Percentiles rank a stretch among this genome's conserved stretches.
phyloP scores from a whole-genome alignment of 1,139 yeast genomes.

The Scheffersomyces insectosa region DNA sequence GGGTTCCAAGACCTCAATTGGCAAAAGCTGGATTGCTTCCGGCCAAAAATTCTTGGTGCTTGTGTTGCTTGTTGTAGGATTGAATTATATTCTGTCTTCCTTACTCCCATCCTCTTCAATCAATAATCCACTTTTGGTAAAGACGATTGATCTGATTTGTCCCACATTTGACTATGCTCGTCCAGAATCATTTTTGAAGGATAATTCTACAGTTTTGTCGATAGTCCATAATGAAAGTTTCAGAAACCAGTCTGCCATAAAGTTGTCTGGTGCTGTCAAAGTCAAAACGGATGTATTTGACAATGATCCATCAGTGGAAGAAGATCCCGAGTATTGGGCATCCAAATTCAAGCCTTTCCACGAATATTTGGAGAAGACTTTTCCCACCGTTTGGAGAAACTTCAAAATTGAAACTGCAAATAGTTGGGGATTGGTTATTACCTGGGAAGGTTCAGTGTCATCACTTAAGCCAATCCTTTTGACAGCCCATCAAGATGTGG shows the following conservation, averaged over 20 bases:
- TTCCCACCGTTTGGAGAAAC: constrained; percentile 5
- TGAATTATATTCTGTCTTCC: no score
- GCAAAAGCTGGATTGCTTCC: no score
- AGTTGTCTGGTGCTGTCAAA: constrained; percentile 53
- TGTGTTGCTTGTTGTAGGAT: no score
- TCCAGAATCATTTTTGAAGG: constrained; percentile 13
- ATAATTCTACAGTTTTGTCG: constrained; percentile 14
- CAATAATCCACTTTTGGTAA: neutral
- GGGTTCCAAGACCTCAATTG: no score
- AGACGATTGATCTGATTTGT: constrained; percentile 3
- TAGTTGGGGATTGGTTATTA: constrained; percentile 7
- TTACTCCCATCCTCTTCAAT: no score
- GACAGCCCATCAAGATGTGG: constrained; percentile 13
- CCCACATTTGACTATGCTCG: constrained; percentile 11
- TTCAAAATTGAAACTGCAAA: constrained; percentile 9
- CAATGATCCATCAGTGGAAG: constrained; percentile 19
- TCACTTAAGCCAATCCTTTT: constrained; percentile 7
- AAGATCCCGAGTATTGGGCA: constrained; percentile 12
- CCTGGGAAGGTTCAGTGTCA: constrained; percentile 8
- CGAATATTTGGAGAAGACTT: constrained; percentile 6
- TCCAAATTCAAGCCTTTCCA: constrained; percentile 8
- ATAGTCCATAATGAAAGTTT: constrained; percentile 24
- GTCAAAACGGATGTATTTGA: constrained; percentile 68
- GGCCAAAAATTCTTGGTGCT: no score
- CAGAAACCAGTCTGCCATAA: constrained; percentile 37